Base-by-base conservation (phyloP, 208 protist species). In the Trypanosomatidae sp. region DNA sequence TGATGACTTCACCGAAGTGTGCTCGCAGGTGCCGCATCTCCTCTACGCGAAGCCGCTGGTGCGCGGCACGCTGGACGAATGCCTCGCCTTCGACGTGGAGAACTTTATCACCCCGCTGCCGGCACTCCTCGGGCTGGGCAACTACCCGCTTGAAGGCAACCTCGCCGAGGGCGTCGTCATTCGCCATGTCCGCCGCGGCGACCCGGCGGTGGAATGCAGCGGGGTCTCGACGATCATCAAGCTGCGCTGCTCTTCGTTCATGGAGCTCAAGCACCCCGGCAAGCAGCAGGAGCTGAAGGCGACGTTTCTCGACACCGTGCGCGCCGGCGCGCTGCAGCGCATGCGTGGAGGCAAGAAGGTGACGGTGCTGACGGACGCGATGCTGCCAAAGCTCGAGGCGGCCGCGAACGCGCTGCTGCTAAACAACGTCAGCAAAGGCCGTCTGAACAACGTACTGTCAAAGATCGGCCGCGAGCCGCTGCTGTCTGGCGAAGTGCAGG, bases 201-300 rank as follows among this genome's bases (percentile, higher is more conserved):
- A 88, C 25, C 85, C 86, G 9, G 80, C 82, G 46, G 73, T 93
- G 1, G 90, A 96, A 69, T 74, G 62, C 66, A 81, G 80, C 82
- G 87, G 86, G 65, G 87, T 94, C n/a, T 87, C 90, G 12, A 96
- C 91, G 12, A 95, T 96, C 47, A 83, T 96, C 68, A 96, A 96
- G 69, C 83, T 96, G 52, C 90, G 90, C 73, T 94, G 90, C 80
- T 91, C 87, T 5, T 90, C 82, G 69, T 96, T 96, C 67, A 94
- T 95, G 90, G 90, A 96, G 73, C 69, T 94, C 69, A 94, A 94
- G 82, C 92, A 96, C 76, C 92, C 90, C 6, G 90, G 90, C n/a
- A 96, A 96, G 81, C 90, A 95, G 78, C 84, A 93, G 83, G 92
- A 96, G 71, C 79, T 94, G 41, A 94, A 95, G 84, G 89, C 90